Conservation (phyloP, 116 monocot genomes). For the Cymodocea nodosa region DNA sequence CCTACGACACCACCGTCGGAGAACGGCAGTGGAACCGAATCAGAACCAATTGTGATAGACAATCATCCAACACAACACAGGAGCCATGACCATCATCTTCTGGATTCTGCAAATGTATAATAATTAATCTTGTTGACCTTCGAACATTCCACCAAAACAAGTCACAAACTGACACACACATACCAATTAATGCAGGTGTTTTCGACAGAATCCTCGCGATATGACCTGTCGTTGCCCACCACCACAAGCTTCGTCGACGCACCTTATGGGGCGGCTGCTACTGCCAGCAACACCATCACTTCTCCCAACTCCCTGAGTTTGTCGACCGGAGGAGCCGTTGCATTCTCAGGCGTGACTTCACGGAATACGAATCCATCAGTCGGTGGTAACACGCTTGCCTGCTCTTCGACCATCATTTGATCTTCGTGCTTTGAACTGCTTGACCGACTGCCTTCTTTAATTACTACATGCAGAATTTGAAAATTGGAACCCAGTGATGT, state of each 20-base stretch:
- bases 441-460: no score
- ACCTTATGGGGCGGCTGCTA: background rate
- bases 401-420: background rate
- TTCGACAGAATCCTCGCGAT: background rate
- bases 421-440: no score
- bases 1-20: background rate
- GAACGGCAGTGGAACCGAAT: conserved; percentile 3
- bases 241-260: background rate
- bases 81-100: background rate
- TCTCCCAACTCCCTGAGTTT: background rate
- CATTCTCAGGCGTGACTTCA: background rate
- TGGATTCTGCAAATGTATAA: background rate
- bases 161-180: no score
- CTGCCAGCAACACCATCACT: background rate
- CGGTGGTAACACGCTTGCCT: background rate
- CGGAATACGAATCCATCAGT: background rate
- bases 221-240: background rate
- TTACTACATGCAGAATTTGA: background rate
- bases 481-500: conserved; percentile 4
- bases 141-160: no score
- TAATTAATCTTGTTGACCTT: no score
- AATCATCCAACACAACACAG: background rate
- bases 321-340: background rate
- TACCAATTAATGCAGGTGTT: no score
- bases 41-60: conserved; percentile 9